phyloP scores from a whole-genome alignment of 2,329 filamentous ascomycete species.

The Fusarium fracticaudum region DNA sequence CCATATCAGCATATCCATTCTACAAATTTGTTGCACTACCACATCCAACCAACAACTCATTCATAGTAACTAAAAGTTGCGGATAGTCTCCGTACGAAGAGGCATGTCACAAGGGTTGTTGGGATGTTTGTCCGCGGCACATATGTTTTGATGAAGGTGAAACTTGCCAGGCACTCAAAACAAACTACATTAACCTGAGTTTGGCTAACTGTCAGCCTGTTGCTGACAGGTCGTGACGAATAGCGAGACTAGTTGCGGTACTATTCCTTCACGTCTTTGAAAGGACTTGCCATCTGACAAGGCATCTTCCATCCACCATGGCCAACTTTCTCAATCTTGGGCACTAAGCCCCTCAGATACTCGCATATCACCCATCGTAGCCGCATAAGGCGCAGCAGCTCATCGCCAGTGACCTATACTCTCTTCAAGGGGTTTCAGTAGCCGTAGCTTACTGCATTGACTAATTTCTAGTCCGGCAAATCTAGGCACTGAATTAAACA shows the following conservation, averaged over 20 bases:
- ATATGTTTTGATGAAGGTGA: too few relatives aligned
- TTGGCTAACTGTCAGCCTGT: too few relatives aligned
- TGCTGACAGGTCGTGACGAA: background rate
- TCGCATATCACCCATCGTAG: background rate
- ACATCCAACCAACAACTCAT: background rate
- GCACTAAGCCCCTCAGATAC: too few relatives aligned
- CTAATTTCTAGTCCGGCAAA: background rate
- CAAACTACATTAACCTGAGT: background rate
- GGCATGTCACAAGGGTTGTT: background rate
- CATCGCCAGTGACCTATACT: background rate
- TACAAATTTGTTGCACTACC: background rate
- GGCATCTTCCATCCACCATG: background rate
- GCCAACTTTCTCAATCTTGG: background rate
- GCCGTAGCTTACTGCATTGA: too few relatives aligned
- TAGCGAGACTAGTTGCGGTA: background rate
- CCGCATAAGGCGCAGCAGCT: background rate
- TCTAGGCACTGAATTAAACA: too few relatives aligned
- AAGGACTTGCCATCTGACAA: background rate
- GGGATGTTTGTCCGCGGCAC: too few relatives aligned
- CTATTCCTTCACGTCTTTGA: background rate
- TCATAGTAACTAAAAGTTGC: too few relatives aligned
- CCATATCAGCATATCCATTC: background rate
- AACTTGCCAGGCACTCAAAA: background rate
- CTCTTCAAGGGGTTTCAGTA: accelerated
- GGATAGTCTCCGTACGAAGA: background rate